Evolutionary conservation across 208 protist species (phyloP).

Genomic region (Wallacemonas sp.): DNA sequence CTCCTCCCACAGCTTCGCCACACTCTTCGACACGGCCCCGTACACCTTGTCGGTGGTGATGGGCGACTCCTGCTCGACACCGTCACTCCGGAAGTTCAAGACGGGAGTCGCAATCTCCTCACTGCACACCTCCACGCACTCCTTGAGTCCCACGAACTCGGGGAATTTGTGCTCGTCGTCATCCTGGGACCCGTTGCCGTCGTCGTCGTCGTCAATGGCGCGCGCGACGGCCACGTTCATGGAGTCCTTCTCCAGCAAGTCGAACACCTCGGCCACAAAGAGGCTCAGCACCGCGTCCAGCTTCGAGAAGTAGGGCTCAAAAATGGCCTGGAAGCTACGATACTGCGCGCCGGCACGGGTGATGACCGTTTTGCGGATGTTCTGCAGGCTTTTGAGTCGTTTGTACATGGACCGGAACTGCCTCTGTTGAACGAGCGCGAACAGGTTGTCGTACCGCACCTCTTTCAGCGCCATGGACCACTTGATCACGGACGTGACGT

Average conservation of each 20-base stretch:
- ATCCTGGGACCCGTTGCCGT: neutral
- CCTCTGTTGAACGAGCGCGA: conserved; percentile 53
- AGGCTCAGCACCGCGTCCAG: conserved; percentile 67
- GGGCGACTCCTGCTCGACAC: conserved; percentile 52
- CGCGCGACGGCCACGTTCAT: conserved; percentile 76
- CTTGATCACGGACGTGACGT: conserved; percentile 77
- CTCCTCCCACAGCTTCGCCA: conserved; percentile 75
- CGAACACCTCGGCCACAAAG: conserved; percentile 69
- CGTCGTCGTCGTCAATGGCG: conserved; percentile 63
- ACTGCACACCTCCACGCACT: conserved; percentile 73
- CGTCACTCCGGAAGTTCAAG: conserved; percentile 56
- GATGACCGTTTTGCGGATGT: conserved; percentile 74
- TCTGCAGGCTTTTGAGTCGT: conserved; percentile 61
- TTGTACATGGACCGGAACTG: conserved; percentile 70
- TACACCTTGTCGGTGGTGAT: conserved; percentile 60
- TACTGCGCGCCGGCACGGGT: conserved; percentile 57
- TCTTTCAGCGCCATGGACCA: conserved; percentile 84
- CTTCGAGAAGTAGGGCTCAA: conserved; percentile 90
- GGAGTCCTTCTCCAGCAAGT: conserved; percentile 62
- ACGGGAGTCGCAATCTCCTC: conserved; percentile 55
- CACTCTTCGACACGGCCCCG: conserved; percentile 52
- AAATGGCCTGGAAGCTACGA: conserved; percentile 64
- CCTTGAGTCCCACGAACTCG: conserved; percentile 67
- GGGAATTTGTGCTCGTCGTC: conserved; percentile 27
- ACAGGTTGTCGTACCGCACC: conserved; percentile 77